Conservation (phyloP, 2,329 filamentous ascomycete species). For the Trichoderma simmonsii region DNA sequence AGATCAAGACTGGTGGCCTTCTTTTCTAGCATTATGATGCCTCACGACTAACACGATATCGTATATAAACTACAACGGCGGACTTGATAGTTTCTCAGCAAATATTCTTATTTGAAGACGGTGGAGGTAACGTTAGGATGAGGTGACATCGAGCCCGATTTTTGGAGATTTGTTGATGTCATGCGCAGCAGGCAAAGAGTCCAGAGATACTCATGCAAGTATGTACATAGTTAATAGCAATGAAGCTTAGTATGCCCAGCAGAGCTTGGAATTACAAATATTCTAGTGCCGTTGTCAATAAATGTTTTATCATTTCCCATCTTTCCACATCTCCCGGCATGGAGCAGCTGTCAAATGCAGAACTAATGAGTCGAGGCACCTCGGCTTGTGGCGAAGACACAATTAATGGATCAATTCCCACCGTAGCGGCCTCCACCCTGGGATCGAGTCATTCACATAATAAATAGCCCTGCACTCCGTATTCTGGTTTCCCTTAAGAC, state of each 20-base stretch:
- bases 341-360: neutral
- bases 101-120: neutral
- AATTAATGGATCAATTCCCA: neutral
- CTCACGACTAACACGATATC: neutral
- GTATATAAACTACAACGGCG: neutral
- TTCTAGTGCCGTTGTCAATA: neutral
- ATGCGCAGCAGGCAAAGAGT: neutral
- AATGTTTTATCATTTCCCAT: neutral
- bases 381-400: neutral
- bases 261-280: neutral
- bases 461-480: neutral
- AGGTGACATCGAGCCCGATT: neutral
- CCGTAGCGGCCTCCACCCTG: constrained; percentile 3
- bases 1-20: constrained; percentile 88
- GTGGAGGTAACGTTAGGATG: neutral
- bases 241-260: neutral
- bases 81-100: neutral
- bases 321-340: neutral
- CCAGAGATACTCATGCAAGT: neutral
- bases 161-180: neutral
- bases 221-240: neutral
- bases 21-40: constrained; percentile 50
- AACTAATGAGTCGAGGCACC: neutral
- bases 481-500: neutral
- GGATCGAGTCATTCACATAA: constrained; percentile 3